phyloP scores from a whole-genome alignment of 2,329 filamentous ascomycete genomes.

The Tolypocladium tropicale region DNA sequence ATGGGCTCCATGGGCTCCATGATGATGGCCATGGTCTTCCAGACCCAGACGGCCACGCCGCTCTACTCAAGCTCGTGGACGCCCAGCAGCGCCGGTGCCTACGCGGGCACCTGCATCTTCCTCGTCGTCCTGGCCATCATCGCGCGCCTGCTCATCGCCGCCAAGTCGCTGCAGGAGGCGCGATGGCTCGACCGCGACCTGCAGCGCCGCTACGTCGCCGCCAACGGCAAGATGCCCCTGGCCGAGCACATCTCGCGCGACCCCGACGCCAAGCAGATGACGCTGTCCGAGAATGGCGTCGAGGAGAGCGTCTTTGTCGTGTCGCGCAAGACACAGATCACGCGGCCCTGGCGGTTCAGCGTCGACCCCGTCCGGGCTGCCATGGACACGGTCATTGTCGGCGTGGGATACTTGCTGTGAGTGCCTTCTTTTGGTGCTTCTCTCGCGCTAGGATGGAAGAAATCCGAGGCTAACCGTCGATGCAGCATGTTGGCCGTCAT shows the following conservation, averaged over 20 bases:
- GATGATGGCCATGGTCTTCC: slow-evolving; percentile 49
- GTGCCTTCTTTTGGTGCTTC: slow-evolving; percentile 24
- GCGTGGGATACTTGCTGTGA: slow-evolving; percentile 77
- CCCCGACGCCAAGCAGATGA: slow-evolving; percentile 51
- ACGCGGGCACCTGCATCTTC: slow-evolving; percentile 89
- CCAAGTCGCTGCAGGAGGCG: slow-evolving; percentile 52
- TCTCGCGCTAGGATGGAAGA: not conserved
- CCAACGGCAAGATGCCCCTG: slow-evolving; percentile 52
- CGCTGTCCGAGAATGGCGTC: slow-evolving; percentile 64
- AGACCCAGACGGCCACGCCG: slow-evolving; percentile 36
- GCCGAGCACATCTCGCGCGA: slow-evolving; percentile 49
- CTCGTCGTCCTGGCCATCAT: slow-evolving; percentile 64
- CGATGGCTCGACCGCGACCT: slow-evolving; percentile 63
- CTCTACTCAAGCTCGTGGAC: slow-evolving; percentile 61
- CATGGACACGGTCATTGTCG: slow-evolving; percentile 62
- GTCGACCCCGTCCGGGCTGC: slow-evolving; percentile 66
- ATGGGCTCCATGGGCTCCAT: slow-evolving; percentile 7
- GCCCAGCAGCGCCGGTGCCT: slow-evolving; percentile 56
- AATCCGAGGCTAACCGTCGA: not conserved
- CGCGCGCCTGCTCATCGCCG: slow-evolving; percentile 61
- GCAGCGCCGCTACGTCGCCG: slow-evolving; percentile 65
- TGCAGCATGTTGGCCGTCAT: slow-evolving; percentile 86
- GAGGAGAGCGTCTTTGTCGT: slow-evolving; percentile 75
- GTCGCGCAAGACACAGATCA: slow-evolving; percentile 38
- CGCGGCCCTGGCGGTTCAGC: slow-evolving; percentile 68